These are phyloP conservation scores for Globisporangium barbulae DNA, from an alignment of 352 stramenopile species.

Conservation along the genomic window DNA sequence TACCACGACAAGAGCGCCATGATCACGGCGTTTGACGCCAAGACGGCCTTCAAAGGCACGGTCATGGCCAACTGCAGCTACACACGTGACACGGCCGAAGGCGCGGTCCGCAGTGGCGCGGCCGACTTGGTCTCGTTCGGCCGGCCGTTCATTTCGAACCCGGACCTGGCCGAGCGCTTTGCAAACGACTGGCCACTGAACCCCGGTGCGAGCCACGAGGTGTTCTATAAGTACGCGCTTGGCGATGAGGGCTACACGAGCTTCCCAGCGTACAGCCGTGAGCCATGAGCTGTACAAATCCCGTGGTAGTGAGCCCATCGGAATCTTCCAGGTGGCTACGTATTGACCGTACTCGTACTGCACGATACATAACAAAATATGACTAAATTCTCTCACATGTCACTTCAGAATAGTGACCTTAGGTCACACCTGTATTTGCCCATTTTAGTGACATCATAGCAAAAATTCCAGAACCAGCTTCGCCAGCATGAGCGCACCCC, in stretches of 20 bases:
- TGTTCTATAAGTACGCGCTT: not conserved
- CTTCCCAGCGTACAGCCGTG: conserved; percentile 7
- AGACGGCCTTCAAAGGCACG: conserved; percentile 18
- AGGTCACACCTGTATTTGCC: too few species aligned
- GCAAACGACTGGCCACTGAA: conserved; percentile 15
- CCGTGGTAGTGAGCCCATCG: too few species aligned
- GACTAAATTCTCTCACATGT: too few species aligned
- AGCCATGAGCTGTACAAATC: too few species aligned
- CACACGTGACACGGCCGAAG: conserved; percentile 15
- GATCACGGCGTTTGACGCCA: conserved; percentile 19
- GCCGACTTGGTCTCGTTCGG: conserved; percentile 28
- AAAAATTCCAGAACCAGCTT: not conserved
- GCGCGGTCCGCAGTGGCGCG: conserved; percentile 9
- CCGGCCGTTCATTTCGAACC: conserved; percentile 28
- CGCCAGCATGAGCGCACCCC: not conserved
- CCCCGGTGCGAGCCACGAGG: not conserved
- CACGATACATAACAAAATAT: too few species aligned
- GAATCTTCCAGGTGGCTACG: too few species aligned
- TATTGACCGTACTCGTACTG: too few species aligned
- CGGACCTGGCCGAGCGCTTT: conserved; percentile 26
- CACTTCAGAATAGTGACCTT: not conserved
- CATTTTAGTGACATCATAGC: not conserved
- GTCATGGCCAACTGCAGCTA: conserved; percentile 27
- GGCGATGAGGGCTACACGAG: conserved; percentile 1
- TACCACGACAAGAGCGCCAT: conserved; percentile 11